Evolutionary conservation across 2,329 filamentous ascomycete genomes (phyloP).

Genomic region (Raffaelea arxii): DNA sequence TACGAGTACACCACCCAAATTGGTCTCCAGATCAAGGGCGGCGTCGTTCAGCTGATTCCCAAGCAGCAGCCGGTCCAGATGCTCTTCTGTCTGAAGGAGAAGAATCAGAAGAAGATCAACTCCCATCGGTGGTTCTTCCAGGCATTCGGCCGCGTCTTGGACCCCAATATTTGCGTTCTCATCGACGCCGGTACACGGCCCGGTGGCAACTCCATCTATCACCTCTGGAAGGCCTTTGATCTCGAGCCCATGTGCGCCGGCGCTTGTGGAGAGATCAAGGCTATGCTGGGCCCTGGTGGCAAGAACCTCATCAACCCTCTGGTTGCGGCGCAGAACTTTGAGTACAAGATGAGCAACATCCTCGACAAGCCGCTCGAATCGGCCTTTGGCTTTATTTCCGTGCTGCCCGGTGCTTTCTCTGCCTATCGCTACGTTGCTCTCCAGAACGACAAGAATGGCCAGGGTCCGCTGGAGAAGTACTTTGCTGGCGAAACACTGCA

Average conservation of each 20-base stretch:
- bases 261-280: conserved; percentile 97
- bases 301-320: conserved; percentile 88
- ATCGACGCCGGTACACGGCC: conserved; percentile 94
- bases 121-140: conserved; percentile 99
- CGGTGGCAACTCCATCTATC: conserved; percentile 89
- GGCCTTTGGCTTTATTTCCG: conserved; percentile 94
- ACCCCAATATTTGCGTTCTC: conserved; percentile 94
- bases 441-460: conserved; percentile 91
- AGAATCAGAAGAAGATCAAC: conserved; percentile 99
- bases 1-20: conserved; percentile 92
- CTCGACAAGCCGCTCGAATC: conserved; percentile 96
- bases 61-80: conserved; percentile 90
- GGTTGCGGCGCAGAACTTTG: conserved; percentile 94
- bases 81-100: conserved; percentile 96
- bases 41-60: conserved; percentile 72
- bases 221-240: conserved; percentile 97
- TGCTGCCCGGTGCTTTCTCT: conserved; percentile 95
- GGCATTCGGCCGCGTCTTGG: conserved; percentile 82
- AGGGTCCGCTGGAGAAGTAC: conserved; percentile 91
- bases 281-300: conserved; percentile 78
- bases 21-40: conserved; percentile 80
- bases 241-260: conserved; percentile 95
- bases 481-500: conserved; percentile 96
- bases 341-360: conserved; percentile 99
- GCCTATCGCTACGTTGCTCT: conserved; percentile 91